Base-by-base conservation (phyloP, 345 rosid species). In the Ceriops zippeliana region DNA sequence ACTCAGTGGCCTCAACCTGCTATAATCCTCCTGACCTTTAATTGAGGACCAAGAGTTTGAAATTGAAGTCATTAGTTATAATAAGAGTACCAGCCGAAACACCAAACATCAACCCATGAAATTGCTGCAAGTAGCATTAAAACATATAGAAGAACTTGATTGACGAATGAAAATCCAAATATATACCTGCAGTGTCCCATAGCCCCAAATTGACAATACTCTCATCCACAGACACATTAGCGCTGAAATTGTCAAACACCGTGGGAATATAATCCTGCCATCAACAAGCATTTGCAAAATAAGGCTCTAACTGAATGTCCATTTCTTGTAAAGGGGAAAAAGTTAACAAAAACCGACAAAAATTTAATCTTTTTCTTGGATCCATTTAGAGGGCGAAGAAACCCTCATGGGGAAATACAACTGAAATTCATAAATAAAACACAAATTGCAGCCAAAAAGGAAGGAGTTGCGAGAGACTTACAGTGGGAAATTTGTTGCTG, bases 401-500 rank as follows among this genome's bases (percentile, higher is more conserved):
- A 56, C 69, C 77, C 76, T 60, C 49, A 52, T 20, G 59, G 52
- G 69, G 38, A 59, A 72, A 53, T 21, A 24, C 52, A 31, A 22
- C 15, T 66, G 49, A 47, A 32, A 47, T 26, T 22, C 61, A 56
- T 31, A 56, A 58, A 71, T 19, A 60, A 6, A 42, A 42, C 15
- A 13, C 0, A 13, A 3, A 42, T 13, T 42, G 49, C 3, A 62
- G 58, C 10, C 24, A 26, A 54, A 53, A 28, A 42, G 30, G 37
- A 20, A 62, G 20, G 31, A 31, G 58, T 15, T 53, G n/a, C 35
- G 32, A 68, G 51, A 62, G 70, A 75, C 86, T 84, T 65, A 95
- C 99, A 71, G 97, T 91, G 1, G 99, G 99, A 82, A 95, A 95
- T 89, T 88, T 90, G 90, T 95, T 95, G 83, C 97, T 90, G 63